These are phyloP conservation scores for Sparassis latifolia DNA, from an alignment of 1,284 basidiomycete genomes.

Conservation along the genomic window DNA sequence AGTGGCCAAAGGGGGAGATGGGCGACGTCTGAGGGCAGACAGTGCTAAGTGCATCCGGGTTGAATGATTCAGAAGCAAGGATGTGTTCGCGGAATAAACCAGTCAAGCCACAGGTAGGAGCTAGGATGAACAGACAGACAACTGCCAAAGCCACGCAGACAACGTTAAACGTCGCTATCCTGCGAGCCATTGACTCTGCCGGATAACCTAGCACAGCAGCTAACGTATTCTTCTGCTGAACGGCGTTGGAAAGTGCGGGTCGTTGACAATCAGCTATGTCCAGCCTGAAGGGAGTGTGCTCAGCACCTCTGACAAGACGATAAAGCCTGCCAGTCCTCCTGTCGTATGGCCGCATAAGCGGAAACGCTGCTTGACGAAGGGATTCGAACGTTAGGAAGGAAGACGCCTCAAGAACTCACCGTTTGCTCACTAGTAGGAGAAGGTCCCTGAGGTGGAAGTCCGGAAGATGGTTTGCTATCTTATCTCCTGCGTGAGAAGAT, in stretches of 20 bases:
- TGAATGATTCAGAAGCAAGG: not conserved
- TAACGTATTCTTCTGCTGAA: not conserved
- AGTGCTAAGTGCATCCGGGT: not conserved
- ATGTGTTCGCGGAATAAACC: too few relatives aligned
- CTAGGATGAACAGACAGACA: not conserved
- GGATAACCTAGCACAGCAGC: not conserved
- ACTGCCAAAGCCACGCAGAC: not conserved
- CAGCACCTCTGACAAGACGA: not conserved
- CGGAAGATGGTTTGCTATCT: not conserved
- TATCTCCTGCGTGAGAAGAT: not conserved
- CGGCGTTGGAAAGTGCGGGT: too few relatives aligned
- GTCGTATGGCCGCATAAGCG: not conserved
- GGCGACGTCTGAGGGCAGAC: slow-evolving; percentile 22
- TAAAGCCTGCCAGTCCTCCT: not conserved
- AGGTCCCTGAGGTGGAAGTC: not conserved
- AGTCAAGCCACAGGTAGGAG: not conserved
- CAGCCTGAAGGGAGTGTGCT: not conserved
- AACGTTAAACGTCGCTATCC: not conserved
- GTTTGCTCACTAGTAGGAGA: not conserved
- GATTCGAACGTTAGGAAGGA: too few relatives aligned
- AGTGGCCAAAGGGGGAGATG: slow-evolving; percentile 24
- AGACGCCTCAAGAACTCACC: too few relatives aligned
- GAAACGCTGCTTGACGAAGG: not conserved
- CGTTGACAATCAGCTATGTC: too few relatives aligned
- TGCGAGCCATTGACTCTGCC: not conserved